Evolutionary conservation across 2,329 filamentous ascomycete genomes (phyloP).

Genomic region (Hymenoscyphus fructigenus): DNA sequence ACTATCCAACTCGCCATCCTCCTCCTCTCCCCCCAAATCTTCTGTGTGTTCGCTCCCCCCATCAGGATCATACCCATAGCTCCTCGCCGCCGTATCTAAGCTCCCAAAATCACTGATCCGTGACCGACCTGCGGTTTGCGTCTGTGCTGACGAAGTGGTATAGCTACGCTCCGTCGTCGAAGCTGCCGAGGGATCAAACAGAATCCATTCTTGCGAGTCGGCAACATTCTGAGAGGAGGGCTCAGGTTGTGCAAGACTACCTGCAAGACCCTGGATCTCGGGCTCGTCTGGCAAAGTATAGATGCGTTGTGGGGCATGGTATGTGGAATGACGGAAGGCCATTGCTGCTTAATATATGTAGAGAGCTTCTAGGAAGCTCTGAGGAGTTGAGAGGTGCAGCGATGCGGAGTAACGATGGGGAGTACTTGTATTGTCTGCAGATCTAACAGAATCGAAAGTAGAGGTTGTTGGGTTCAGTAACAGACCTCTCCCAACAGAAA

Average conservation of each 20-base stretch:
- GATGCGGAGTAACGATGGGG: background rate
- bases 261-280: slow-evolving; percentile 24
- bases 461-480: background rate
- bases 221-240: slow-evolving; percentile 45
- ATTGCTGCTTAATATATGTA: slow-evolving; percentile 38
- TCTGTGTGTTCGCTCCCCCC: slow-evolving; percentile 63
- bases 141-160: slow-evolving; percentile 64
- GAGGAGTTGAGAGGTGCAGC: background rate
- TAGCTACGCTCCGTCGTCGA: slow-evolving; percentile 68
- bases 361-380: slow-evolving; percentile 1
- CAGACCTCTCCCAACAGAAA: background rate
- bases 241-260: slow-evolving; percentile 14
- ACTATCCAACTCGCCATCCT: slow-evolving; percentile 84
- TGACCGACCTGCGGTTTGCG: slow-evolving; percentile 67
- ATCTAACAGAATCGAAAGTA: background rate
- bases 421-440: background rate
- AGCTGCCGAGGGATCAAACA: slow-evolving; percentile 77
- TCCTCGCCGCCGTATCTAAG: slow-evolving; percentile 66
- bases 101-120: slow-evolving; percentile 80
- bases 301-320: slow-evolving; percentile 51
- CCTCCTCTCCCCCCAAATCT: slow-evolving; percentile 46
- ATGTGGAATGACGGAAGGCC: slow-evolving; percentile 61
- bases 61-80: slow-evolving; percentile 55
- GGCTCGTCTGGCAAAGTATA: slow-evolving; percentile 43
- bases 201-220: slow-evolving; percentile 90